Percentiles rank a stretch among this genome's conserved stretches.
Evolutionary conservation across 257 asterid genomes (phyloP).

Genomic region (Osmanthus fragrans): DNA sequence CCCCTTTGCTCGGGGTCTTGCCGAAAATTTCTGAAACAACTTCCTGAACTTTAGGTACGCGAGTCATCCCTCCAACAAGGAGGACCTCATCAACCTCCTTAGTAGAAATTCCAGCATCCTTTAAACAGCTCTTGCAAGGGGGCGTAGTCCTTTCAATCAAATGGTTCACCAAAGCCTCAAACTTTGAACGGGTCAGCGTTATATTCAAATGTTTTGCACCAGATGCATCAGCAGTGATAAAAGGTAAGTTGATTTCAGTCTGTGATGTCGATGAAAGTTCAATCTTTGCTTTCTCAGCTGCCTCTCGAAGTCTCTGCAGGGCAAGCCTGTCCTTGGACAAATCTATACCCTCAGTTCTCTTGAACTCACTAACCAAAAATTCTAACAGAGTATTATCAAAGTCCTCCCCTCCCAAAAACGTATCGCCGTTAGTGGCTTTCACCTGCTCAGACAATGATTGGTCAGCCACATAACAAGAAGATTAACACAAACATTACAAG

Average conservation of each 20-base stretch:
- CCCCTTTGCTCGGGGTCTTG: conserved; percentile 78
- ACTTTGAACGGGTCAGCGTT: conserved; percentile 66
- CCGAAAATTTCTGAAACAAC: conserved; percentile 70
- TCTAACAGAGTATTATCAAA: conserved; percentile 67
- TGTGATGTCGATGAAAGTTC: conserved; percentile 75
- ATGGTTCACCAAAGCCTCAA: conserved; percentile 60
- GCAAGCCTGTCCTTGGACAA: conserved; percentile 69
- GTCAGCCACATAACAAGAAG: conserved; percentile 15
- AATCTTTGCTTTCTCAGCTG: conserved; percentile 80
- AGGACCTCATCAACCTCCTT: conserved; percentile 77
- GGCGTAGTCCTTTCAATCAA: conserved; percentile 69
- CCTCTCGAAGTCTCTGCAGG: conserved; percentile 77
- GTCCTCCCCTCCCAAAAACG: conserved; percentile 85
- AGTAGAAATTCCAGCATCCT: conserved; percentile 63
- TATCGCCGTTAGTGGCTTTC: conserved; percentile 82
- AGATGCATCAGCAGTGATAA: conserved; percentile 68
- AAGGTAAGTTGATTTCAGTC: conserved; percentile 71
- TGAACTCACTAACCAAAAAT: conserved; percentile 60
- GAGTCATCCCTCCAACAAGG: conserved; percentile 82
- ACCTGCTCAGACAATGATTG: conserved; percentile 39
- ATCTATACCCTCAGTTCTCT: conserved; percentile 64
- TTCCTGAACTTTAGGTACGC: conserved; percentile 76
- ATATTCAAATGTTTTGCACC: conserved; percentile 72
- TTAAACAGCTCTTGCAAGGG: conserved; percentile 76
- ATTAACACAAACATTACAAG: background rate